phyloP scores from a whole-genome alignment of 176 grass and related monocot species.

The Hyparrhenia diplandra region DNA sequence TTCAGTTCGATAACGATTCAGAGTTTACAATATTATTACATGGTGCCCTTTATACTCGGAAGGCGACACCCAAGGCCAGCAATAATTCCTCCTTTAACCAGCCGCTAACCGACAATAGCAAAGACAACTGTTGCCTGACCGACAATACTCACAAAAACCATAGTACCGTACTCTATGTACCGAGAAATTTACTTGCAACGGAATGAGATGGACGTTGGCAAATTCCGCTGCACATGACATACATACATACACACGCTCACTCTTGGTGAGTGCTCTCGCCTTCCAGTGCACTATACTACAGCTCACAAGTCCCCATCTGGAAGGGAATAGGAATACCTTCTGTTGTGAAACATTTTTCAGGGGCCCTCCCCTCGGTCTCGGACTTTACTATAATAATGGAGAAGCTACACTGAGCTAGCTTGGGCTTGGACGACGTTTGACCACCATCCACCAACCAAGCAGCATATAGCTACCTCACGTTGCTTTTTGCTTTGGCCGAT shows the following conservation, averaged over 20 bases:
- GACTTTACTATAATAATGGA: conserved; percentile 25
- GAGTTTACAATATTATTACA: too few relatives aligned
- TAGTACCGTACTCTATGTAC: conserved; percentile 4
- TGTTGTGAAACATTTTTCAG: background rate
- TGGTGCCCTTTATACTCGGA: too few relatives aligned
- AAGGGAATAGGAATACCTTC: conserved; percentile 8
- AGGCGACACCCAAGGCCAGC: too few relatives aligned
- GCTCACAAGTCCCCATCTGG: conserved; percentile 13
- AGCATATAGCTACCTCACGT: background rate
- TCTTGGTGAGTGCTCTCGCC: background rate
- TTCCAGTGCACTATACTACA: background rate
- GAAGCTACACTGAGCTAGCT: background rate
- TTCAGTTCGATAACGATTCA: too few relatives aligned
- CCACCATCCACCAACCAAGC: conserved; percentile 32
- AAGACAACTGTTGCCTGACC: too few relatives aligned
- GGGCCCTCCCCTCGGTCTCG: background rate
- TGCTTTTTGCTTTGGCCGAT: conserved; percentile 23
- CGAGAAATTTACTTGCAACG: background rate
- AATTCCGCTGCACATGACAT: too few relatives aligned
- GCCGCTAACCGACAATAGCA: too few relatives aligned
- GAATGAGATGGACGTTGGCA: background rate
- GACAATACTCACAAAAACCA: too few relatives aligned
- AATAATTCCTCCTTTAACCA: too few relatives aligned
- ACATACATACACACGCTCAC: too few relatives aligned
- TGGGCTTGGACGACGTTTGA: conserved; percentile 20